Conservation (phyloP, 2,329 filamentous ascomycete species). For the Boeremia exigua region DNA sequence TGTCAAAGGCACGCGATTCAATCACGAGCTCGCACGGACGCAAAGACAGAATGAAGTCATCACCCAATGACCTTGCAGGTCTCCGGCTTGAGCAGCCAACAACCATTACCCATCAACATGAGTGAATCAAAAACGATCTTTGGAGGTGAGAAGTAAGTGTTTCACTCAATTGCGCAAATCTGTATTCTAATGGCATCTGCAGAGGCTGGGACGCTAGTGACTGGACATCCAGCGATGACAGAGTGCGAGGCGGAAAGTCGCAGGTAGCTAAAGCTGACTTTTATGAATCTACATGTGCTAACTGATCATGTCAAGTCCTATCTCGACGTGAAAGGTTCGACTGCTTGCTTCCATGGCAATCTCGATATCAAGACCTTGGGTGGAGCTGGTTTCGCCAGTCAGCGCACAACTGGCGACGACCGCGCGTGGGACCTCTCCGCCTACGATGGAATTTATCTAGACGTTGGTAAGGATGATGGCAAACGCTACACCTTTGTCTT, state of each 20-base stretch:
- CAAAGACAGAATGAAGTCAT: constrained; percentile 13
- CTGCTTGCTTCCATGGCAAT: constrained; percentile 67
- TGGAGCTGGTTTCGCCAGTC: constrained; percentile 82
- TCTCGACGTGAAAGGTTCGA: constrained; percentile 49
- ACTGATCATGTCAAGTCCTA: constrained; percentile 54
- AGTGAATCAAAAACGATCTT: constrained; percentile 31
- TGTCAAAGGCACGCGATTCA: constrained; percentile 7
- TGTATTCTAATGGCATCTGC: constrained; percentile 1
- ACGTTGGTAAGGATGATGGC: constrained; percentile 60
- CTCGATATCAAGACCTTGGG: constrained; percentile 78
- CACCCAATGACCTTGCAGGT: neutral
- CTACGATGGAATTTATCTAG: constrained; percentile 67
- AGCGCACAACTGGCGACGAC: constrained; percentile 67
- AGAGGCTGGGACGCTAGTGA: constrained; percentile 65
- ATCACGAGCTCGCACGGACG: constrained; percentile 13
- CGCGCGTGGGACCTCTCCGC: constrained; percentile 67
- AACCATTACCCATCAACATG: constrained; percentile 21
- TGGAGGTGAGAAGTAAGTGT: constrained; percentile 37
- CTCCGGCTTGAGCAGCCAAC: neutral
- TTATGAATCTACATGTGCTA: neutral
- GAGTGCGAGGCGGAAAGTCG: constrained; percentile 76
- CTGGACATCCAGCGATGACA: constrained; percentile 76
- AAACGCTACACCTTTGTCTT: constrained; percentile 77
- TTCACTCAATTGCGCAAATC: no score
- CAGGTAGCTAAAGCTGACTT: constrained; percentile 44